These are phyloP conservation scores for Solanum rostratum DNA, from an alignment of 257 asterid species.

Conservation along the genomic window DNA sequence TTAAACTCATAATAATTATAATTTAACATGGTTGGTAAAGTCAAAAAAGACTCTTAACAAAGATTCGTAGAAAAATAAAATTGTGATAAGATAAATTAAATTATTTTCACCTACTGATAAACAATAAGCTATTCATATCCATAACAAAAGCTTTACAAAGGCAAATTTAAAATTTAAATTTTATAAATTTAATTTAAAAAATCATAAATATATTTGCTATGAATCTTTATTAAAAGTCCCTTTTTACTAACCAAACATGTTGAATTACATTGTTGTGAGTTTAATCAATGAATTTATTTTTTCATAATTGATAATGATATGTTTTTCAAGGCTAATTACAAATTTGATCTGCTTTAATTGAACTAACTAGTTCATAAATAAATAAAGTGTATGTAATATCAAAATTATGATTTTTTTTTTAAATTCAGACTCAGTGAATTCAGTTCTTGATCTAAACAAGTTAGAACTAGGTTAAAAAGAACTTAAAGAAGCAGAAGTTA, in stretches of 20 bases:
- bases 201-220: not conserved
- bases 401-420: not conserved
- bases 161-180: not conserved
- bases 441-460: constrained; percentile 59
- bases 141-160: not conserved
- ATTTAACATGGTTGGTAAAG: no score
- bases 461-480: constrained; percentile 53
- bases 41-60: no score
- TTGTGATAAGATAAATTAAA: no score
- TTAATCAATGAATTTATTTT: no score
- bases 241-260: not conserved
- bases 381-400: not conserved
- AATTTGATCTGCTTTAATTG: not conserved
- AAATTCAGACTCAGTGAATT: constrained; percentile 38
- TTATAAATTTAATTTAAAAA: not conserved
- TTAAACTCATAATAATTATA: no score
- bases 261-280: no score
- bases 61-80: no score
- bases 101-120: not conserved
- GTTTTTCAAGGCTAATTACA: not conserved
- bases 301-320: not conserved
- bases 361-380: not conserved
- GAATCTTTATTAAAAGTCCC: not conserved
- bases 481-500: constrained; percentile 50
- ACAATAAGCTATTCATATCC: not conserved